These are phyloP conservation scores for Heritiera littoralis DNA, from an alignment of 345 rosid species.

Conservation along the genomic window DNA sequence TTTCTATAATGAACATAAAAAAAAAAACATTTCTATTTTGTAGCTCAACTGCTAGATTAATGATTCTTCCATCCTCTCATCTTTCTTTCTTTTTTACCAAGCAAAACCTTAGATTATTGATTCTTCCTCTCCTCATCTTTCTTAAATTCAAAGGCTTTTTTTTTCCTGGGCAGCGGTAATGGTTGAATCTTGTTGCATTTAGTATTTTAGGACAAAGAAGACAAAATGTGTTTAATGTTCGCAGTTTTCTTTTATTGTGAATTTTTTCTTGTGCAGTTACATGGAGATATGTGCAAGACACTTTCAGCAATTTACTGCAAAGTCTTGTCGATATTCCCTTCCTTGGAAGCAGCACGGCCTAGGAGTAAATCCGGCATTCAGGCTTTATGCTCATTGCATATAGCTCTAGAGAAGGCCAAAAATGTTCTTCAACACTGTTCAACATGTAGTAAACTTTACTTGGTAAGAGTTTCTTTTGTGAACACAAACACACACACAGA, in stretches of 20 bases:
- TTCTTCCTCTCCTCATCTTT: too few relatives aligned
- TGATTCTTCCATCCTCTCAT: too few relatives aligned
- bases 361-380: conserved; percentile 98
- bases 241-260: neutral
- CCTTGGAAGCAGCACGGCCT: conserved; percentile 95
- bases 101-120: too few relatives aligned
- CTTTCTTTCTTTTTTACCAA: too few relatives aligned
- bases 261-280: conserved; percentile 52
- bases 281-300: conserved; percentile 86
- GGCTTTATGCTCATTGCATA: conserved; percentile 87
- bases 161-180: neutral
- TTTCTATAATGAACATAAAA: too few relatives aligned
- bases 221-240: neutral
- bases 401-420: conserved; percentile 28
- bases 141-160: neutral
- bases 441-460: conserved; percentile 19
- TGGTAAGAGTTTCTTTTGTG: conserved; percentile 20
- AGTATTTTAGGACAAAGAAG: neutral
- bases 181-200: conserved; percentile 9
- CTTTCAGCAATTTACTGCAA: conserved; percentile 73
- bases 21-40: too few relatives aligned
- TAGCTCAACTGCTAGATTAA: too few relatives aligned
- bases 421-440: conserved; percentile 18
- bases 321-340: conserved; percentile 74
- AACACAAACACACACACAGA: neutral